These are phyloP conservation scores for Paratinospora sagittata DNA, from an alignment of 164 flowering plant species.

Conservation along the genomic window DNA sequence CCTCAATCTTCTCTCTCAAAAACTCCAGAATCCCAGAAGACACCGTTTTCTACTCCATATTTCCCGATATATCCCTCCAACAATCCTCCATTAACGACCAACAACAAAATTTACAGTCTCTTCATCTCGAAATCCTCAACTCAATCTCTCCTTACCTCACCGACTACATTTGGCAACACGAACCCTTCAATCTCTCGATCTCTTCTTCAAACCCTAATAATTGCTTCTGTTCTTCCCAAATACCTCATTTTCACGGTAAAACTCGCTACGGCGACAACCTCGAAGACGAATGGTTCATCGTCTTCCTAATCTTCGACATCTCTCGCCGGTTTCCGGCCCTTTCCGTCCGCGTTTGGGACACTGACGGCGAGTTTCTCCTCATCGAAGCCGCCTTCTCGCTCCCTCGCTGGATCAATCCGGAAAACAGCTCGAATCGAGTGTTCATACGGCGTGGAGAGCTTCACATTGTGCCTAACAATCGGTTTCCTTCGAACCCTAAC, in stretches of 20 bases:
- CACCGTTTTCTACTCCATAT: conserved; percentile 7
- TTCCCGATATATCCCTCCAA: conserved; percentile 7
- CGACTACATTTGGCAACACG: conserved; percentile 81
- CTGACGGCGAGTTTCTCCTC: conserved; percentile 85
- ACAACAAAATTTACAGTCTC: conserved; percentile 34
- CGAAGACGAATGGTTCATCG: conserved; percentile 95
- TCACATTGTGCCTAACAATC: conserved; percentile 43
- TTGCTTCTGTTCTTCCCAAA: conserved; percentile 15
- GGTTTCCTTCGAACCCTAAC: conserved; percentile 31
- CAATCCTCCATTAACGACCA: conserved; percentile 2
- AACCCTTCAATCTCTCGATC: conserved; percentile 60
- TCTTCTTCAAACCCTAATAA: conserved; percentile 20
- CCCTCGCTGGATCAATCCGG: conserved; percentile 80
- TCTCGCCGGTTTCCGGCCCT: conserved; percentile 37
- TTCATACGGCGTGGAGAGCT: conserved; percentile 63
- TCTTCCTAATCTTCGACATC: conserved; percentile 59
- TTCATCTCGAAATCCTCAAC: conserved; percentile 61
- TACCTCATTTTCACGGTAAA: conserved; percentile 63
- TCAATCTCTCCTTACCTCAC: conserved; percentile 41
- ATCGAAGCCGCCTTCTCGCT: conserved; percentile 85
- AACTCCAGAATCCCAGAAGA: conserved; percentile 10
- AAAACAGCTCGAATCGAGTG: conserved; percentile 52
- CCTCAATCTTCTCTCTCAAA: neutral
- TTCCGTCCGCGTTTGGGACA: conserved; percentile 57
- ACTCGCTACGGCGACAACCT: conserved; percentile 78